A percentile compares a stretch with the other conserved stretches of the same genome.
These are phyloP conservation scores for Phytopythium kandeliae DNA, from an alignment of 352 stramenopile genomes.

Conservation along the genomic window DNA sequence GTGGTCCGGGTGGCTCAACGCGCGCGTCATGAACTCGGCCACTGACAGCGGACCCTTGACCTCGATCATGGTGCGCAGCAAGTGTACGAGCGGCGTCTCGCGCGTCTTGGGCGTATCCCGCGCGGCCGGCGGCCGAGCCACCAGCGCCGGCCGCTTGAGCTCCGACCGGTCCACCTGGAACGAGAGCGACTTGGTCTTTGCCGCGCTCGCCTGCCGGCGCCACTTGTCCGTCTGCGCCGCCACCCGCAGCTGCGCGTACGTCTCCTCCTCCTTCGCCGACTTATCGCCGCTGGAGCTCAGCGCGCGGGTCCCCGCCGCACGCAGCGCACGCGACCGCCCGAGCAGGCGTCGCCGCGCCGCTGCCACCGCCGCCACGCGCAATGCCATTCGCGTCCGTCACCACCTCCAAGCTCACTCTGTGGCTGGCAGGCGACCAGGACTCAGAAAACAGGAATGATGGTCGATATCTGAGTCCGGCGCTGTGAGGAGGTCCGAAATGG, in stretches of 20 bases:
- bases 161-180: slow-evolving; percentile 66
- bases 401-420: too few relatives aligned
- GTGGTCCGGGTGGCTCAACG: slow-evolving; percentile 87
- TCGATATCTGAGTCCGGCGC: too few relatives aligned
- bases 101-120: slow-evolving; percentile 35
- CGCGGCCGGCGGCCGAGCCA: slow-evolving; percentile 18
- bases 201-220: slow-evolving; percentile 37
- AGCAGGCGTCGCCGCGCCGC: too few relatives aligned
- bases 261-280: slow-evolving; percentile 3
- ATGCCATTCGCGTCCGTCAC: too few relatives aligned
- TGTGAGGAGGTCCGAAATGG: too few relatives aligned
- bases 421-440: too few relatives aligned
- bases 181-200: slow-evolving; percentile 50
- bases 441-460: too few relatives aligned
- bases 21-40: slow-evolving; percentile 93
- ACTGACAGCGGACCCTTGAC: slow-evolving; percentile 91
- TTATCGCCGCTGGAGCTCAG: slow-evolving; percentile 17
- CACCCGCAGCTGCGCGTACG: slow-evolving; percentile 7
- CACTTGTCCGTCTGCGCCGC: slow-evolving; percentile 52
- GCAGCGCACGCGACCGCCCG: too few relatives aligned
- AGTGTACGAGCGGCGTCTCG: slow-evolving; percentile 66
- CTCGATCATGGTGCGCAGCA: slow-evolving; percentile 89
- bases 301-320: not conserved
- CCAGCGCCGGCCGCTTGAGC: slow-evolving; percentile 46
- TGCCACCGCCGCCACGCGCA: too few relatives aligned